Evolutionary conservation across 176 grass and related monocot species (phyloP), one percentile per base, ranked within the genome.

Genomic region (Triticum timopheevii): DNA sequence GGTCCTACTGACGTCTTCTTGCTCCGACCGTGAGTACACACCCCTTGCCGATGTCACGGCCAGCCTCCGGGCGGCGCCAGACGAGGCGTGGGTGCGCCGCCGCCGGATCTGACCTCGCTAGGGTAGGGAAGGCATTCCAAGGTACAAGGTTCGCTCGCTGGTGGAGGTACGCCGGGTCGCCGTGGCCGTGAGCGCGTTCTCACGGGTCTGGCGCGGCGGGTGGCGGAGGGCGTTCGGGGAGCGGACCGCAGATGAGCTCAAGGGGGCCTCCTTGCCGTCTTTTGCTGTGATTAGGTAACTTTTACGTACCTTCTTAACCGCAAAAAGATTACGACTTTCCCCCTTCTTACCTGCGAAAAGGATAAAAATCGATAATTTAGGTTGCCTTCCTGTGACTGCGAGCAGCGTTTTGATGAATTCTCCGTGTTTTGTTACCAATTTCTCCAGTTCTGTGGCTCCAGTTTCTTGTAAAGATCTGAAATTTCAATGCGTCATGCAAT

Each of bases 81-180:
- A 22, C 31, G 28, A 17, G 74, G 47, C 74, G 19, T 34, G 47
- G 47, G 8, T 15, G 4, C 47, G 9, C 74, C 47, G 47, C 28
- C 74, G 74, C 74, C 74, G 28, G 74, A 77, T 77, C 74, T 56
- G 47, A 77, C 49, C 47, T 77, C 47, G 74, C 47, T 12, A 54
- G 50, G 50, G 50, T 0, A 27, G 47, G 45, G 16, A 30, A 76
- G 73, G 16, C 4, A 33, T 24, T 74, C 72, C 16, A 45, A 74
- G 72, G 23, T 7, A 30, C 73, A 30, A 50, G 24, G 42, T 44
- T 16, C 13, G 42, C 44, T 76, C 24, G 13, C 73, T 50, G 25
- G 73, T 31, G 72, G 42, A 75, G 42, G 73, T 44, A 30, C 73
- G 24, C 2, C 72, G 73, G 73, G 24, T 76, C 73, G 8, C 44